Percentiles rank a stretch among this genome's conserved stretches.
These are phyloP conservation scores for Ilex paraguariensis DNA, from an alignment of 305 asterid genomes.

Conservation along the genomic window DNA sequence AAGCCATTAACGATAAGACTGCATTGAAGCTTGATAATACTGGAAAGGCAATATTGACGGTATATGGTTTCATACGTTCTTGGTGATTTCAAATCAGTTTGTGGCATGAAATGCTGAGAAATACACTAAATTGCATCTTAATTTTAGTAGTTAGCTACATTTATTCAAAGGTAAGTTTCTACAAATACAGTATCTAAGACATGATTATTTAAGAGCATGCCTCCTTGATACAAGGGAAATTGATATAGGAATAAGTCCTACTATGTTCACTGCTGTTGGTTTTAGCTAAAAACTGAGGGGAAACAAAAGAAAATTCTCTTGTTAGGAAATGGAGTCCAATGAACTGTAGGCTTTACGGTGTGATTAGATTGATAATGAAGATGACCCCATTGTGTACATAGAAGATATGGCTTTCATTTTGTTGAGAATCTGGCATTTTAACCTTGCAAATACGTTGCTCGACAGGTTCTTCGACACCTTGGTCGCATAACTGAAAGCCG, in stretches of 20 bases:
- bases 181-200: not conserved
- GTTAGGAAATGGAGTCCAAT: not conserved
- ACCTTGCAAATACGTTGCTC: not conserved
- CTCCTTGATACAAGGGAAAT: not conserved
- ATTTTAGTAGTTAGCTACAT: no score
- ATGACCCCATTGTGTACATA: not conserved
- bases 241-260: not conserved
- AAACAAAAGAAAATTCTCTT: not conserved
- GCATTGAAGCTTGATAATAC: slow-evolving; percentile 80
- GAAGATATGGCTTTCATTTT: not conserved
- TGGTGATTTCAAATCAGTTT: not conserved
- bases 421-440: not conserved
- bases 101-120: not conserved
- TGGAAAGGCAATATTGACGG: slow-evolving; percentile 84
- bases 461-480: slow-evolving; percentile 84
- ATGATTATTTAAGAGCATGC: not conserved
- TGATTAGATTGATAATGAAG: no score
- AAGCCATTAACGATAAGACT: slow-evolving; percentile 10
- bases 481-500: slow-evolving; percentile 74
- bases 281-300: not conserved
- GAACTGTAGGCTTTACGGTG: no score
- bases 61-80: slow-evolving; percentile 30
- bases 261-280: not conserved
- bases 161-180: no score
- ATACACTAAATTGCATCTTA: no score